Evolutionary conservation across 148 eudicot species (phyloP).

Genomic region (Vaccinium vitisidaea): DNA sequence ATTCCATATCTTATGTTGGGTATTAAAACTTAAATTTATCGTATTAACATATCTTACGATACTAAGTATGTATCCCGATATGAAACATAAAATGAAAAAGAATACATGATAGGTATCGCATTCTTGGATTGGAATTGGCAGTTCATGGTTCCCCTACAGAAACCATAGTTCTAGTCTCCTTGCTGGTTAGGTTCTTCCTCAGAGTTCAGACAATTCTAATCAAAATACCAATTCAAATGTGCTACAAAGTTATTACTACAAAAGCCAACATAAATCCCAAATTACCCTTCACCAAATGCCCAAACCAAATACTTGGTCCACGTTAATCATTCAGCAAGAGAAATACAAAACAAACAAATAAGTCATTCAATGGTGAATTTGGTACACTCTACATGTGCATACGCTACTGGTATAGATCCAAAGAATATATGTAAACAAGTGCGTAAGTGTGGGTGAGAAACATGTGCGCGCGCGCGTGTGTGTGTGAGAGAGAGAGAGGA

Average conservation of each 20-base stretch:
- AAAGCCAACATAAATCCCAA: constrained; percentile 4
- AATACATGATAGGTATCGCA: no score
- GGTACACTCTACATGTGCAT: not conserved
- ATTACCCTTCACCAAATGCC: not conserved
- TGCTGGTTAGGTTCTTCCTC: not conserved
- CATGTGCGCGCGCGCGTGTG: not conserved
- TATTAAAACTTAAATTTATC: no score
- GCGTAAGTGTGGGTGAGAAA: not conserved
- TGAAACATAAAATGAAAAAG: no score
- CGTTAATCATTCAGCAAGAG: not conserved
- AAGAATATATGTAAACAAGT: not conserved
- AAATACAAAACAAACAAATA: not conserved
- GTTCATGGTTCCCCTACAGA: not conserved
- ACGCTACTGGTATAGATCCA: not conserved
- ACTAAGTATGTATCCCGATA: no score
- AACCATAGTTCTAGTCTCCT: not conserved
- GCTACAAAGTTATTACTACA: not conserved
- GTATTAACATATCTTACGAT: no score
- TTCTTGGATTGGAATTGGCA: not conserved
- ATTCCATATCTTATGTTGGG: no score
- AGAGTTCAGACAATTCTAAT: constrained; percentile 2
- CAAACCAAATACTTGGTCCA: not conserved
- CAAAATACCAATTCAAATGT: not conserved
- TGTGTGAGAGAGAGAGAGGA: no score
- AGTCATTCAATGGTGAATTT: not conserved